Evolutionary conservation across 2,329 filamentous ascomycete genomes (phyloP), one percentile per base, ranked within the genome.

Genomic region (Pestalotiopsis sp.): DNA sequence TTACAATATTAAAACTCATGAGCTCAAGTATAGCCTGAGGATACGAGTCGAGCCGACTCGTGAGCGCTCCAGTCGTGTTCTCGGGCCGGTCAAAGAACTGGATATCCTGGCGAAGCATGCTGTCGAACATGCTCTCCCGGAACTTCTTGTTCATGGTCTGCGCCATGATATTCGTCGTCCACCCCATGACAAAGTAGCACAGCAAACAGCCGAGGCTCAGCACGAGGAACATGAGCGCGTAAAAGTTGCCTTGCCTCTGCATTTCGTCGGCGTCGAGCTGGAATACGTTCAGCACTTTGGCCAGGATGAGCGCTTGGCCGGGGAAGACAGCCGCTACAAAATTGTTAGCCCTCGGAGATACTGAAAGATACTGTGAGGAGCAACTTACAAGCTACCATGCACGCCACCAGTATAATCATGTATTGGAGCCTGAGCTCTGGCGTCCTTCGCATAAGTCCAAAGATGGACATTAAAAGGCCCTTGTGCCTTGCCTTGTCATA

Each of bases 51-150:
- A 88, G 73, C 1, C 84, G 82, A 0, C 86, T 84, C 0, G 86
- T 87, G 69, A 91, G 81, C 13, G 87, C 84, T 3, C 89, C 89
- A 4, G 86, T 82, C 0, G 86, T 84, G 71, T 90, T 85, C 11
- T 84, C 84, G 41, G 88, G 85, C 1, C 83, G 77, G 71, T 90
- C 88, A 70, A 90, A 91, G 76, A 86, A 90, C 0, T 86, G 75
- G 13, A 88, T 81, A 57, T 88, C 86, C 65, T 80, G 75, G 2
- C 69, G 70, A 0, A 81, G 71, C 31, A 79, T 72, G 12, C 72
- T 74, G 14, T 75, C 68, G 17, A 83, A 73, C 4, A 76, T 69
- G 38, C 78, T 75, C 0, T 72, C 69, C 1, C 79, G 74, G 17
- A 77, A 74, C 65, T 75, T 77, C 81, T 78, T 68, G 83, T 83